A percentile compares a stretch with the other conserved stretches of the same genome.
These are phyloP conservation scores for Stachybotrys echinatus DNA, from an alignment of 2,329 filamentous ascomycete species.

Conservation along the genomic window DNA sequence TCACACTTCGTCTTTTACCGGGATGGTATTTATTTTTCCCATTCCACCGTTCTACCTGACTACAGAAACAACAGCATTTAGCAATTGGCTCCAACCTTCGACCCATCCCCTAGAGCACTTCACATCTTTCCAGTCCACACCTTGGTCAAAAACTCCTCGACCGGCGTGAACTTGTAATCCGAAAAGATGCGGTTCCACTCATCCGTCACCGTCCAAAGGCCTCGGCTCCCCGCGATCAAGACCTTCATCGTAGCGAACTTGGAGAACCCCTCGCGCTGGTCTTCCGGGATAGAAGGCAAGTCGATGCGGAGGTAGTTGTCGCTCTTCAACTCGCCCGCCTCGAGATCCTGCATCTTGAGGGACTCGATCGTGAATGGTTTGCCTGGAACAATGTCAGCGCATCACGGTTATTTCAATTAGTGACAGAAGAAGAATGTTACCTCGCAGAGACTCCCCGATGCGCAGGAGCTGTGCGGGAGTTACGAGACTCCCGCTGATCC, in stretches of 20 bases:
- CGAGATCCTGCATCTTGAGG: constrained; percentile 11
- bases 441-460: constrained; percentile 32
- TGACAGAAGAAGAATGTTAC: constrained; percentile 19
- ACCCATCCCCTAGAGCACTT: too few species aligned
- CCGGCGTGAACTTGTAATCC: constrained; percentile 33
- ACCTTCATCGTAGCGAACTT: constrained; percentile 25
- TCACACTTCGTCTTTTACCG: too few species aligned
- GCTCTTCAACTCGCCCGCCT: constrained; percentile 12
- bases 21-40: too few species aligned
- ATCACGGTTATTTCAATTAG: background rate
- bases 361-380: constrained; percentile 8
- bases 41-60: too few species aligned
- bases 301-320: constrained; percentile 11
- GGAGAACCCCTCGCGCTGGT: constrained; percentile 12
- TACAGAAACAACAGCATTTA: too few species aligned
- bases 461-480: constrained; percentile 27
- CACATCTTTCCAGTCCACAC: background rate
- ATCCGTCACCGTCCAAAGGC: constrained; percentile 31
- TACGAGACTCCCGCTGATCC: constrained; percentile 31
- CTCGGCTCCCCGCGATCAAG: constrained; percentile 25
- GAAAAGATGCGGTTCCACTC: constrained; percentile 41
- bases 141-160: constrained; percentile 34
- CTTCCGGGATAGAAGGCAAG: constrained; percentile 12
- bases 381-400: constrained; percentile 3
- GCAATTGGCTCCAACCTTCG: too few species aligned